Evolutionary conservation across 2,329 filamentous ascomycete genomes (phyloP).

Genomic region (Diaporthe nobilis): DNA sequence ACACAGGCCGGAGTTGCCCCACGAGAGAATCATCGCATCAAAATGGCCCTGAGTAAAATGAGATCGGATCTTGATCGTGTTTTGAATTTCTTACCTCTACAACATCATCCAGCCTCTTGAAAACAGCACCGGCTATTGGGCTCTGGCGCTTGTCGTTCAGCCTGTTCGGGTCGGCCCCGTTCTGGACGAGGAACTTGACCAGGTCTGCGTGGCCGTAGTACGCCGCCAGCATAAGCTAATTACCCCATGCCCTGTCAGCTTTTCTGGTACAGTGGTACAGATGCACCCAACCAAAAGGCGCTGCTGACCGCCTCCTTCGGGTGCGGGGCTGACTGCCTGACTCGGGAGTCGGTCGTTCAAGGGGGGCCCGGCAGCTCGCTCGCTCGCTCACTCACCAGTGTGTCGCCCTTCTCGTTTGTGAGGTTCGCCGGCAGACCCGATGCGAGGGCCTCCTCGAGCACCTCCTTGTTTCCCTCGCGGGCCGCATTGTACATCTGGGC

Average conservation of each 20-base stretch:
- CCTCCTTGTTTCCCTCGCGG: constrained; percentile 68
- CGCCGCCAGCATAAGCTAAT: constrained; percentile 78
- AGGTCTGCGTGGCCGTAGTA: constrained; percentile 77
- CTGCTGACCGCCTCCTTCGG: not conserved
- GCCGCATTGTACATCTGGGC: constrained; percentile 77
- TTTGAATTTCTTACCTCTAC: constrained; percentile 61
- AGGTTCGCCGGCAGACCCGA: constrained; percentile 78
- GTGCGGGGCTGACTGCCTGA: constrained; percentile 13
- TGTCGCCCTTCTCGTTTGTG: constrained; percentile 81
- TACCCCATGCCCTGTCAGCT: not conserved
- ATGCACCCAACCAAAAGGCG: not conserved
- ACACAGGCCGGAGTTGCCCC: no score
- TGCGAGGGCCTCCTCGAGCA: constrained; percentile 73
- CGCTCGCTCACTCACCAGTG: constrained; percentile 62
- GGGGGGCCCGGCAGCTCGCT: not conserved
- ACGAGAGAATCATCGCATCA: not conserved
- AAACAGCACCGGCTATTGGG: constrained; percentile 79
- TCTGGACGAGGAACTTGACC: constrained; percentile 71
- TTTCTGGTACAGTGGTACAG: not conserved
- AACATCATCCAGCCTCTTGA: constrained; percentile 77
- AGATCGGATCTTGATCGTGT: no score
- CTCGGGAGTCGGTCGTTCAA: constrained; percentile 12
- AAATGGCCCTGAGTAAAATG: not conserved
- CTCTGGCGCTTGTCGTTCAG: constrained; percentile 79
- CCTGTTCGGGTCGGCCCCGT: constrained; percentile 76